Evolutionary conservation across 345 rosid genomes (phyloP), one percentile per base, ranked within the genome.

Genomic region (Citrus glauca): DNA sequence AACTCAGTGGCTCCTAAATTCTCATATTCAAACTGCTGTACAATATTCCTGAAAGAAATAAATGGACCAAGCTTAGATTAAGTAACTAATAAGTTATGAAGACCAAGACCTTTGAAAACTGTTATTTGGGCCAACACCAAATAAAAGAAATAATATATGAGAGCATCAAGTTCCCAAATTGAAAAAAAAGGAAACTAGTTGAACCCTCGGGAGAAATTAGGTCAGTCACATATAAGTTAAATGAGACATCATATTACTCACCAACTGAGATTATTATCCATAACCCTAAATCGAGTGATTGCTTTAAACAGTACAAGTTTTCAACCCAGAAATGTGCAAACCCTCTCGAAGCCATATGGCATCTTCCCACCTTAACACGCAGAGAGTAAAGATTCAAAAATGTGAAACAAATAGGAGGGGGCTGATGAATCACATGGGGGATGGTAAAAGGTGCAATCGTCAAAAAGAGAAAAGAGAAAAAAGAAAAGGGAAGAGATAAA

Each of bases 1-100:
- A 95, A 72, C 79, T 95, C 98, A 37, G 91, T 88, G 83, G 93
- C 98, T 81, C 93, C 95, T 79, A 95, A 85, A 78, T 87, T 87
- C 78, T 89, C 71, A 82, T 89, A 84, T 72, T 91, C 95, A 81
- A 80, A 75, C 85, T 85, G 94, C 81, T 83, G 79, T 62, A 80
- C 66, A 60, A 91, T 77, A 77, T 75, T 74, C 90, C 98, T 95
- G 91, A 79, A 85, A 74, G 32, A 78, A 71, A 82, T 40, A 48
- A 74, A 80, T 69, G 78, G 74, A 80, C 61, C 66, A 72, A 79
- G 73, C 69, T 86, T 65, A 82, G 74, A 80, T 69, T 71, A 14
- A 9, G 30, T 27, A 66, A 35, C 61, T 25, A 28, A 19, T 62
- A 69, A 62, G 32, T 28, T 38, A 69, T 14, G 68, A n/a, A 20